Base-by-base conservation (phyloP, 2,329 filamentous ascomycete species). In the Graphiopsis chlorocephala region DNA sequence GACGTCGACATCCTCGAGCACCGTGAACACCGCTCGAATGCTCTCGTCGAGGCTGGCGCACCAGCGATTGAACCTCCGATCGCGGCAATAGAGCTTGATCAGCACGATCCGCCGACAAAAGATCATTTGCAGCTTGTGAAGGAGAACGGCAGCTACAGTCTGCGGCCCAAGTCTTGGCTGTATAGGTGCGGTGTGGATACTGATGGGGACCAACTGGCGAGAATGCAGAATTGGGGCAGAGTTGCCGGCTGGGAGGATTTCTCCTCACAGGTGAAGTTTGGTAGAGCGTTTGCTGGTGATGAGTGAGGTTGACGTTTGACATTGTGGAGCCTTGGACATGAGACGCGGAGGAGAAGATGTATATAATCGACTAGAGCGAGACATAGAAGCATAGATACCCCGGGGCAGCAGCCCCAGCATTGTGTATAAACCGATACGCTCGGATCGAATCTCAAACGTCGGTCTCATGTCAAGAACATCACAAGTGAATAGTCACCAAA, bases 1-100 rank as follows among this genome's bases (percentile, higher is more conserved):
- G 80, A 83, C 42, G 77, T 82, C 1, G 80, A 82, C 65, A 78
- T 82, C 17, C 66, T 83, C 0, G 78, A 82, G 67, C 78, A 80
- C 48, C 74, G 78, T 1, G 78, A 82, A 64, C 35, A 58, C 33
- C 72, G 77, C 0, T 59, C 11, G 1, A 64, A 67, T n/a, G 70
- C 73, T 2, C 23, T 77, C 7, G 31, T 58, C 0, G 68, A 76
- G 66, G 61, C 66, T 26, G 65, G 64, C 7, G 67, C 56, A 3
- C 11, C 65, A 7, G 26, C 33, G 4, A 56, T 73, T 5, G 5
- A n/a, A 7, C 64, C 68, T 17, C 71, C 71, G 1, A 8, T 29
- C 0, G 15, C 38, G 2, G 35, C 14, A 7, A 31, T 31, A 14
- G 42, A 75, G 74, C 26, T 38, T 2, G 53, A 42, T 11, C 29